A percentile compares a stretch with the other conserved stretches of the same genome.
These are phyloP conservation scores for Baudoinia panamericana DNA, from an alignment of 495 filamentous ascomycete species.

Conservation along the genomic window DNA sequence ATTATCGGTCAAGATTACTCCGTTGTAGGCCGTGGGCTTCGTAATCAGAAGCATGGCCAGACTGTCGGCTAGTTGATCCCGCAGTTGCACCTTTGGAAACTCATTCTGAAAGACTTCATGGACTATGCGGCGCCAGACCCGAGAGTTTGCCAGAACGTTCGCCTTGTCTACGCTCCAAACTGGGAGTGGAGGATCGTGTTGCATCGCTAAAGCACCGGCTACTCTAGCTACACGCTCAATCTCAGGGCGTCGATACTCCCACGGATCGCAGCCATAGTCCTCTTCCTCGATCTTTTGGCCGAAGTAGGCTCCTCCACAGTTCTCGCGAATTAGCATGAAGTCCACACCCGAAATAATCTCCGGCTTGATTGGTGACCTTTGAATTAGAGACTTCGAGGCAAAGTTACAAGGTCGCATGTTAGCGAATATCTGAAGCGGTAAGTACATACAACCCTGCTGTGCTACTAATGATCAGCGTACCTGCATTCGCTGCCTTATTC, in stretches of 20 bases:
- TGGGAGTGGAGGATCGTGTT: constrained; percentile 34
- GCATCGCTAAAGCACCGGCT: constrained; percentile 35
- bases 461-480: not conserved
- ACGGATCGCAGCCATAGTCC: constrained; percentile 32
- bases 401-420: constrained; percentile 39
- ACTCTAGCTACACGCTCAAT: constrained; percentile 39
- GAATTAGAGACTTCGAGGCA: constrained; percentile 30
- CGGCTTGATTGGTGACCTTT: constrained; percentile 35
- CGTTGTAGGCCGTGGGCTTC: constrained; percentile 37
- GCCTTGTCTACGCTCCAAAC: constrained; percentile 37
- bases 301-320: constrained; percentile 42
- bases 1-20: constrained; percentile 39
- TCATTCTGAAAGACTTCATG: constrained; percentile 35
- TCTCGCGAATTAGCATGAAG: constrained; percentile 40
- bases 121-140: constrained; percentile 37
- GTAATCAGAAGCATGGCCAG: constrained; percentile 38
- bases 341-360: constrained; percentile 37
- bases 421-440: constrained; percentile 34
- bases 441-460: not conserved
- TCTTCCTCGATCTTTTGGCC: constrained; percentile 37
- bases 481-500: constrained; percentile 37
- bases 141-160: constrained; percentile 39
- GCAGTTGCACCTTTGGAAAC: constrained; percentile 36
- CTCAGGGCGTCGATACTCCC: constrained; percentile 36
- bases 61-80: constrained; percentile 39